phyloP scores from a whole-genome alignment of 2,329 filamentous ascomycete species.

The Colletotrichum sansevieriae region DNA sequence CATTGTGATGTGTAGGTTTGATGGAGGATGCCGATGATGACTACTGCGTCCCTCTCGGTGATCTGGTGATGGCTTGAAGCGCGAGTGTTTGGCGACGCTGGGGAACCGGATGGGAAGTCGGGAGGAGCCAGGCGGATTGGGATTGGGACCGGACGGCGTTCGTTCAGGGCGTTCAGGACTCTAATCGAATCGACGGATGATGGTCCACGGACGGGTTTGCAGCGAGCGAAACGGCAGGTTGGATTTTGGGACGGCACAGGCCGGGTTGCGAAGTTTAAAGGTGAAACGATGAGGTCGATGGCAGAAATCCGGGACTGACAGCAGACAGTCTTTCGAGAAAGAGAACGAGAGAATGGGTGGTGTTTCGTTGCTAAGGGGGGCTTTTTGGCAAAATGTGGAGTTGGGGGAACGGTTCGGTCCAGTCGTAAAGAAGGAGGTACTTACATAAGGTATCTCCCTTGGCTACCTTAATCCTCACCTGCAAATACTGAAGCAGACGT shows the following conservation, averaged over 20 bases:
- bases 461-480: background rate
- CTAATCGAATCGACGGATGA: too few species aligned
- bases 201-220: slow-evolving; percentile 18
- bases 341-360: slow-evolving; percentile 41
- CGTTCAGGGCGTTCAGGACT: background rate
- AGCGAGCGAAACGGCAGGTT: slow-evolving; percentile 39
- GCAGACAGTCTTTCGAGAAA: slow-evolving; percentile 42
- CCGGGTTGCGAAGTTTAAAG: slow-evolving; percentile 42
- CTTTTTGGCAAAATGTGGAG: slow-evolving; percentile 42
- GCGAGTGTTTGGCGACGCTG: slow-evolving; percentile 14
- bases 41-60: slow-evolving; percentile 18
- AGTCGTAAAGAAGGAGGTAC: slow-evolving; percentile 19
- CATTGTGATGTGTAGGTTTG: slow-evolving; percentile 49
- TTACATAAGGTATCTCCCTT: slow-evolving; percentile 7
- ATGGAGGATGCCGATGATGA: slow-evolving; percentile 16
- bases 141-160: slow-evolving; percentile 21
- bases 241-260: slow-evolving; percentile 41
- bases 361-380: slow-evolving; percentile 43
- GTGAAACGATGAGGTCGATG: slow-evolving; percentile 42
- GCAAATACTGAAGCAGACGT: background rate
- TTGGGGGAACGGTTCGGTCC: slow-evolving; percentile 39
- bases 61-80: slow-evolving; percentile 35
- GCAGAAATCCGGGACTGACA: slow-evolving; percentile 41
- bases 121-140: slow-evolving; percentile 26
- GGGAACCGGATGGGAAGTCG: slow-evolving; percentile 28